Evolutionary conservation across 73 alveolate genomes (phyloP), one percentile per base, ranked within the genome.

Genomic region (Effrenium voratum): DNA sequence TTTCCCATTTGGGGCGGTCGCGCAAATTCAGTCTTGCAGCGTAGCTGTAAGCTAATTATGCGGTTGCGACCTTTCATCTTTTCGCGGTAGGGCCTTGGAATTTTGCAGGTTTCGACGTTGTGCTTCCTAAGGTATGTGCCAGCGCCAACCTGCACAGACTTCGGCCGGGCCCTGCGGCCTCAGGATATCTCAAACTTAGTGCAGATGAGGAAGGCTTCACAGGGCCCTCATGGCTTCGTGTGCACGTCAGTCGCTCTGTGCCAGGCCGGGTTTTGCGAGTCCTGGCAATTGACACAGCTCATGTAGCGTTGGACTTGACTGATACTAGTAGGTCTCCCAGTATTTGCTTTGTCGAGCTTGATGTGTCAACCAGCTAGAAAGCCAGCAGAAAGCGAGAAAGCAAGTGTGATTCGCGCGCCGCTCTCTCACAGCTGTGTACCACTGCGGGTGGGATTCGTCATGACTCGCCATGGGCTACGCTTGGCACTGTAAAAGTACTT

Each of bases 121-220:
- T 60, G 75, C 15, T 4, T 60, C 75, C 36, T 3, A 24, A 84
- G 93, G 93, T 84, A 77, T 57, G 52, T 40, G 93, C 60, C 10
- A 84, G 93, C 60, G 93, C 93, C 93, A 84, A 84, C 49, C 13
- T 55, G 36, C 52, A 45, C 93, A 50, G 93, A 40, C 28, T 84
- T 55, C 49, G 93, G 93, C 19, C 40, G 30, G 38, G 47, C 46
- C 13, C 49, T 28, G 10, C 6, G 16, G 68, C 32, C 55, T 40
- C 19, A 36, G 63, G 19, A 60, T 8, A 24, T 60, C 5, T 32
- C 75, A 55, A 10, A 55, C 68, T 55, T 55, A 13, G 30, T 22
- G 68, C 68, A 55, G 10, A 22, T 13, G 68, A 84, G 93, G 93
- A 84, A 84, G 66, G 93, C 93, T 8, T 50, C 32, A n/a, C 93